These are phyloP conservation scores for Acacia acuminata DNA, from an alignment of 306 rosid genomes.

Conservation along the genomic window DNA sequence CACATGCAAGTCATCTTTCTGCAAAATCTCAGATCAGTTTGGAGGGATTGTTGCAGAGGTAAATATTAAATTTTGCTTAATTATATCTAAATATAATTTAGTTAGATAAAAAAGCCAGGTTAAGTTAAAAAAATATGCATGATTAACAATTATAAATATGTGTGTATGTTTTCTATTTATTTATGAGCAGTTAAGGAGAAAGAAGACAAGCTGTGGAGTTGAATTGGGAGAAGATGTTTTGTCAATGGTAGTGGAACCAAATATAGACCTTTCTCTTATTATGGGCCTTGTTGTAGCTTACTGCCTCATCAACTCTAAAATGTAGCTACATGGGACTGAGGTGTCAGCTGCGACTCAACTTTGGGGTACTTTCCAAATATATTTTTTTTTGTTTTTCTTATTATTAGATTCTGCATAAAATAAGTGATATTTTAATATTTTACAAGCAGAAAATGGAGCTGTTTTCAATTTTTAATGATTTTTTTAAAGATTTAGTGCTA, in stretches of 20 bases:
- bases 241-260: conserved; percentile 73
- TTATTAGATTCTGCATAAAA: too few relatives aligned
- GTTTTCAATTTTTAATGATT: too few relatives aligned
- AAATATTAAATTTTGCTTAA: background rate
- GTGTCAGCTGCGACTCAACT: too few relatives aligned
- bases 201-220: conserved; percentile 60
- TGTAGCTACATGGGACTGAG: conserved; percentile 28
- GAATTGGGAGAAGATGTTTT: conserved; percentile 72
- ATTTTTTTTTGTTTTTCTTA: too few relatives aligned
- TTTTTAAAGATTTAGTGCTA: too few relatives aligned
- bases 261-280: conserved; percentile 56
- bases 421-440: too few relatives aligned
- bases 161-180: background rate
- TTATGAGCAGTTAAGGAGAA: conserved; percentile 56
- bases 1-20: conserved; percentile 39
- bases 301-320: conserved; percentile 53
- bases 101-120: background rate
- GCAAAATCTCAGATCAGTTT: conserved; percentile 53
- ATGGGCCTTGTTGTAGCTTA: conserved; percentile 68
- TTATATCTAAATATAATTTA: background rate
- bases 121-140: background rate
- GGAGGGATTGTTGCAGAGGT: conserved; percentile 69
- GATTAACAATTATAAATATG: background rate
- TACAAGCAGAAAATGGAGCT: too few relatives aligned
- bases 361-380: too few relatives aligned